Percentiles rank a stretch among this genome's conserved stretches.
Conservation (phyloP, 23 red algal genomes). For the Chondrus crispus region DNA sequence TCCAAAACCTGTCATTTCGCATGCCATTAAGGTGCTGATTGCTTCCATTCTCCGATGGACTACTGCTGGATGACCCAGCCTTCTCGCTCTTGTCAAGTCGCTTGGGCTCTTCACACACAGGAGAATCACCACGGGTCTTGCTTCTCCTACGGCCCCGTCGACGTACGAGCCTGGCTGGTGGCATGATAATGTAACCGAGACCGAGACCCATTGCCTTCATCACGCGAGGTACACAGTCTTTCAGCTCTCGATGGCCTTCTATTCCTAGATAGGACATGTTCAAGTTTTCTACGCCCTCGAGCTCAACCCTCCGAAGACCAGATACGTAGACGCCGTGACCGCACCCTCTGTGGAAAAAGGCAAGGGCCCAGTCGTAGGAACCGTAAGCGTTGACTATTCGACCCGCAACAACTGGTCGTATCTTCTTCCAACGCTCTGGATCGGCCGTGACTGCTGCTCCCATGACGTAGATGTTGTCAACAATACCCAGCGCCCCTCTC, state of each 20-base stretch:
- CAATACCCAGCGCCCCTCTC: slow-evolving; percentile 71
- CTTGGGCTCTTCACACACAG: slow-evolving; percentile 35
- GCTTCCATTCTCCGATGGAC: background rate
- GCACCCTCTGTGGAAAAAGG: slow-evolving; percentile 93
- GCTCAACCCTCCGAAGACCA: slow-evolving; percentile 59
- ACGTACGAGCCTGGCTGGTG: slow-evolving; percentile 64
- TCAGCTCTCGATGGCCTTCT: slow-evolving; percentile 81
- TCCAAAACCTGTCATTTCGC: background rate
- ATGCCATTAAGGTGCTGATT: background rate
- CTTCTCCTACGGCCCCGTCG: slow-evolving; percentile 13
- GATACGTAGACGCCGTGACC: slow-evolving; percentile 71
- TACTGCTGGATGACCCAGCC: background rate
- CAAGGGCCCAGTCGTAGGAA: slow-evolving; percentile 91
- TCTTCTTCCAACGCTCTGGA: slow-evolving; percentile 75
- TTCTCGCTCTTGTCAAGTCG: background rate
- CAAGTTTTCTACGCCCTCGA: slow-evolving; percentile 82
- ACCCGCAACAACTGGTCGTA: slow-evolving; percentile 61
- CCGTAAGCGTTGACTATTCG: slow-evolving; percentile 93
- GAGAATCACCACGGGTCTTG: background rate
- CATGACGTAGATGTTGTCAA: slow-evolving; percentile 92
- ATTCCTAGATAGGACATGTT: slow-evolving; percentile 87
- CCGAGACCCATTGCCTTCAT: slow-evolving; percentile 82
- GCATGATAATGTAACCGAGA: slow-evolving; percentile 81
- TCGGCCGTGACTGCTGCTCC: slow-evolving; percentile 87
- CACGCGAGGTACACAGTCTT: slow-evolving; percentile 71